phyloP scores from a whole-genome alignment of 177 flowering plant species.

The Vitis hybrid region DNA sequence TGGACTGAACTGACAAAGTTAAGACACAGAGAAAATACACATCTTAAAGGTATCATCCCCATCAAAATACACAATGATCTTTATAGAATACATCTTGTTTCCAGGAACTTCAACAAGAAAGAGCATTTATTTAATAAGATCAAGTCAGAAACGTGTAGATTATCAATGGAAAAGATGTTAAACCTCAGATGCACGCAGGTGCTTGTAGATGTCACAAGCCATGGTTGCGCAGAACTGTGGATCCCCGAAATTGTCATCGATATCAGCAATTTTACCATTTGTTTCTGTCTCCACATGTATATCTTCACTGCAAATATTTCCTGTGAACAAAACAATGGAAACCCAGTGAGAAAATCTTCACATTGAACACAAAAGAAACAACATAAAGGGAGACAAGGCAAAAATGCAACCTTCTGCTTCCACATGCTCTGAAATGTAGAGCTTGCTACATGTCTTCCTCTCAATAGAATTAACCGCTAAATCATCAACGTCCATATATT shows the following conservation, averaged over 20 bases:
- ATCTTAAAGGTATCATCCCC: no score
- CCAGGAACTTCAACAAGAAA: no score
- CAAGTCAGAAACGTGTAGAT: not conserved
- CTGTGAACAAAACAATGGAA: conserved; percentile 23
- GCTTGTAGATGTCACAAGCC: conserved; percentile 84
- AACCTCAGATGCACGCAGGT: conserved; percentile 87
- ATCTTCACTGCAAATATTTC: conserved; percentile 53
- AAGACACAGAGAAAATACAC: no score
- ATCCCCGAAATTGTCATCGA: conserved; percentile 46
- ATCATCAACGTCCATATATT: conserved; percentile 70
- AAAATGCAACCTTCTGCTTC: conserved; percentile 45
- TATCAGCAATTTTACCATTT: conserved; percentile 33
- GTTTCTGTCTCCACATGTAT: conserved; percentile 39
- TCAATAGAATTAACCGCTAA: conserved; percentile 47
- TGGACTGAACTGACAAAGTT: no score
- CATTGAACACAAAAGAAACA: not conserved
- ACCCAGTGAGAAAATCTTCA: not conserved
- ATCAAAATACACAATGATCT: no score
- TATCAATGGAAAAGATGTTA: not conserved
- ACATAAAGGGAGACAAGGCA: not conserved
- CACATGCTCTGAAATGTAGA: conserved; percentile 58
- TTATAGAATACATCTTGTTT: no score
- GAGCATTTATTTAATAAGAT: no score
- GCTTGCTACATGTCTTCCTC: conserved; percentile 52
- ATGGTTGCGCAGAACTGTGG: conserved; percentile 86